A percentile compares a stretch with the other conserved stretches of the same genome.
phyloP scores from a whole-genome alignment of 2,329 filamentous ascomycete species.

The Mollisiaceae sp. region DNA sequence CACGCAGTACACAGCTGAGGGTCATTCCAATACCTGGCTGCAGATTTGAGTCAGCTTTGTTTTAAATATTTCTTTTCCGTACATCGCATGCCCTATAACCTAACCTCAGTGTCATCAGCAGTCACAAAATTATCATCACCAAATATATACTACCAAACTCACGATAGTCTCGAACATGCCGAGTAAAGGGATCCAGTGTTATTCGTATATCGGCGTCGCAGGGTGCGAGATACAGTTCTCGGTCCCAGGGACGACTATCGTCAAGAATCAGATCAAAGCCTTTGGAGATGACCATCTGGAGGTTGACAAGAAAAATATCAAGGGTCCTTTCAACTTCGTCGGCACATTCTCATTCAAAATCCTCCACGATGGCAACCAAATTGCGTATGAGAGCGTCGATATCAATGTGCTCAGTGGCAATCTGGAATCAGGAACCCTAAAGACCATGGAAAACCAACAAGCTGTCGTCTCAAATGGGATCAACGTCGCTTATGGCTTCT shows the following conservation, averaged over 20 bases:
- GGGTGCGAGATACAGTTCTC: constrained; percentile 51
- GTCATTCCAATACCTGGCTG: neutral
- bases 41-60: constrained; percentile 7
- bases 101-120: neutral
- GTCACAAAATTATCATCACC: neutral
- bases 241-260: constrained; percentile 47
- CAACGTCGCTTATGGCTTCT: constrained; percentile 53
- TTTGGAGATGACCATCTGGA: constrained; percentile 50
- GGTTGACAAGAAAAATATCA: constrained; percentile 51
- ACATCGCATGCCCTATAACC: neutral
- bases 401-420: constrained; percentile 53
- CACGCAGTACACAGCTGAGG: neutral
- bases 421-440: constrained; percentile 46
- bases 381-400: constrained; percentile 51
- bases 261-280: constrained; percentile 41
- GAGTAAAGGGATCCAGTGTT: constrained; percentile 48
- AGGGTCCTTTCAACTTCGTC: constrained; percentile 48
- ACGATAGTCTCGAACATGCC: constrained; percentile 45
- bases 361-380: constrained; percentile 45
- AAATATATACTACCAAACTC: neutral
- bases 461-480: constrained; percentile 43
- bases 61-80: neutral
- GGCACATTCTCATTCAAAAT: constrained; percentile 52
- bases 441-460: constrained; percentile 32
- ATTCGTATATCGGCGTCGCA: constrained; percentile 47